Base-by-base conservation (phyloP, 140 eudicot genomes). In the Erigeron philadelphicus region DNA sequence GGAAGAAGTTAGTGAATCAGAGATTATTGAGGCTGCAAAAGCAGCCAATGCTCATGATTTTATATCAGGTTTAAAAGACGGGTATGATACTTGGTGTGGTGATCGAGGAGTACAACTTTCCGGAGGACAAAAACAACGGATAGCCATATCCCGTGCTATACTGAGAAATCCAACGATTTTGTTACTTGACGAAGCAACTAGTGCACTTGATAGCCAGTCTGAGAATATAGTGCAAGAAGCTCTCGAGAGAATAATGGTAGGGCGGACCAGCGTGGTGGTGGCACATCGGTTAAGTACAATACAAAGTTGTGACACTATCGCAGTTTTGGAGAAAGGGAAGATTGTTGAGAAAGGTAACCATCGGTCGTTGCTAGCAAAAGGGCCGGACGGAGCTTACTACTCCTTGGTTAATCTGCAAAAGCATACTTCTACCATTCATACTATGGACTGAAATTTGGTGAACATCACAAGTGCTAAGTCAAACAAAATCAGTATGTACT, bases 161-260 rank as follows among this genome's bases (percentile, higher is more conserved):
- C 54, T 86, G 56, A 81, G 79, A 47, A 76, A 83, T 67, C 93
- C 93, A 0, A 40, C 76, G 5, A 19, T 86, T 9, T 61, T 86
- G 76, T 62, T 86, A 58, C 73, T 86, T 15, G 93, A 86, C 49
- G 88, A 86, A 79, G 93, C 93, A 1, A 86, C 93, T 7, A 86
- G 93, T 31, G 93, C 93, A 43, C 72, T 86, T 2, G 93, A 86
- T 64, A 78, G 83, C 21, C 86, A 83, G 17, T 83, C 93, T 8
- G 93, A 86, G 74, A 86, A 83, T 21, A 78, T 78, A 6, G 93
- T 86, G 9, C 93, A 83, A 46, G 93, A 86, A 3, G 93, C 88
- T 0, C 76, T 86, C 0, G 92, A 86, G 67, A 48, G 86, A 38
- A 79, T 83, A 77, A 83, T 86, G 93, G 80, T 83, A 13, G 85